Conservation (phyloP, 1,139 yeast species). For the Debaryomyces coudertii region DNA sequence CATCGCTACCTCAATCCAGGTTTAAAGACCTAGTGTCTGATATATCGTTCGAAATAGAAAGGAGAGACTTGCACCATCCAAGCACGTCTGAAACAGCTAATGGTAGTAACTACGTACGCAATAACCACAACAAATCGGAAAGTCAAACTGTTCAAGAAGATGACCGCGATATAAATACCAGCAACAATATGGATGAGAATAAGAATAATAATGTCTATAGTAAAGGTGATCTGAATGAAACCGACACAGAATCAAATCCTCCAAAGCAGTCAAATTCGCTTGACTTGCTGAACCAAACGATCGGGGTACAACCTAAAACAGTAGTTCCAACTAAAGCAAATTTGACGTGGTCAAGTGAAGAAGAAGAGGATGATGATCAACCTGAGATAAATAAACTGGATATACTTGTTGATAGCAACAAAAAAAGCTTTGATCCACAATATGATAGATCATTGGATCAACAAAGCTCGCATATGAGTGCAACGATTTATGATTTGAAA, state of each 20-base stretch:
- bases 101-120: slow-evolving; percentile 8
- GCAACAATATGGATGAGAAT: slow-evolving; percentile 7
- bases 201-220: slow-evolving; percentile 9
- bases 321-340: slow-evolving; percentile 79
- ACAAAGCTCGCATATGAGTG: slow-evolving; percentile 7
- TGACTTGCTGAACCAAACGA: slow-evolving; percentile 32
- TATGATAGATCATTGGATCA: not conserved
- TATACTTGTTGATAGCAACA: slow-evolving; percentile 7
- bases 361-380: slow-evolving; percentile 41
- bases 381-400: slow-evolving; percentile 8
- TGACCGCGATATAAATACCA: not conserved
- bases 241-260: slow-evolving; percentile 3
- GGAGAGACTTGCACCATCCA: slow-evolving; percentile 59
- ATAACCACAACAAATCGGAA: slow-evolving; percentile 5
- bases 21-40: slow-evolving; percentile 92
- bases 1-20: slow-evolving; percentile 78
- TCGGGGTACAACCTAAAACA: slow-evolving; percentile 59
- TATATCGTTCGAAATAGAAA: slow-evolving; percentile 81
- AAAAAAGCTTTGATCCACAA: not conserved
- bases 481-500: slow-evolving; percentile 18
- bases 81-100: not conserved
- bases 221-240: slow-evolving; percentile 10
- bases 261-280: slow-evolving; percentile 11
- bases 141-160: not conserved
- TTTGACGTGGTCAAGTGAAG: slow-evolving; percentile 82